Conservation (phyloP, 2,329 filamentous ascomycete genomes). For the Colletotrichum paranaense region DNA sequence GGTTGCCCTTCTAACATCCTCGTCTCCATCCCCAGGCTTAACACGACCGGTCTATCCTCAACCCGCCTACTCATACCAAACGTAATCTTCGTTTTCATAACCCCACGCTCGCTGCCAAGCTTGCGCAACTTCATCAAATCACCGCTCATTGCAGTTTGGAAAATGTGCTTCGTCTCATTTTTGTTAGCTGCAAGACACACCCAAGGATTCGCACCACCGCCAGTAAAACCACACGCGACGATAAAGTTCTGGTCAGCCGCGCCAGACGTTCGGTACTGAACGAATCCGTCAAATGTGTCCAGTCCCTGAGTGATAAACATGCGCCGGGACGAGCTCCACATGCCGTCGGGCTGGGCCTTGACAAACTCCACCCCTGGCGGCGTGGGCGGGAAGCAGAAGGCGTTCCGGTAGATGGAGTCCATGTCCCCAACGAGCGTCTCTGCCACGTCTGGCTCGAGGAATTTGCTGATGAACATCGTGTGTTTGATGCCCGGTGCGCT, state of each 20-base stretch:
- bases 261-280: not conserved
- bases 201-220: not conserved
- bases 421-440: not conserved
- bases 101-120: not conserved
- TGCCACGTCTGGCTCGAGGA: not conserved
- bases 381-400: not conserved
- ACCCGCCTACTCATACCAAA: not conserved
- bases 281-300: not conserved
- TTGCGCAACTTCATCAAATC: not conserved
- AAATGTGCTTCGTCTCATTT: not conserved
- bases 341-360: not conserved
- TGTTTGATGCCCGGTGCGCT: not conserved
- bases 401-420: not conserved
- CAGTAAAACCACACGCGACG: not conserved
- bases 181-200: not conserved
- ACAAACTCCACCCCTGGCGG: not conserved
- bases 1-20: not conserved
- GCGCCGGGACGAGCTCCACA: not conserved
- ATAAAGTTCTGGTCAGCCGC: not conserved
- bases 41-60: not conserved
- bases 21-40: not conserved
- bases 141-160: not conserved
- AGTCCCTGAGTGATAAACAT: not conserved
- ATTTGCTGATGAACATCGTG: not conserved
- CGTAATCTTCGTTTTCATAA: not conserved